Evolutionary conservation across 495 filamentous ascomycete species (phyloP).

Genomic region (Jackrogersella minutella): DNA sequence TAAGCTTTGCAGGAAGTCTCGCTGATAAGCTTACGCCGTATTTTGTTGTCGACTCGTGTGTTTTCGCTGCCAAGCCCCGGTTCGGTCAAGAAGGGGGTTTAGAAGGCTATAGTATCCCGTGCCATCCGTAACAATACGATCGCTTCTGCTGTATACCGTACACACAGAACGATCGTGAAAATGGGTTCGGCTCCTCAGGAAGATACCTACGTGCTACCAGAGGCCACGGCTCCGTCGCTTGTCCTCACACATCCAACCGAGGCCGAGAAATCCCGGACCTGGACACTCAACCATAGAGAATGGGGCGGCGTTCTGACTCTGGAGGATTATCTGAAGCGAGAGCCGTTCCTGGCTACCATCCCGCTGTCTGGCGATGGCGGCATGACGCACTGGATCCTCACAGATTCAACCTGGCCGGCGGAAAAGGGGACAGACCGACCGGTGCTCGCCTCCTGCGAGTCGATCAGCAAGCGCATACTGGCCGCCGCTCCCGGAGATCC

Average conservation of each 20-base stretch:
- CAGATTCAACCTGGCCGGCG: slow-evolving; percentile 59
- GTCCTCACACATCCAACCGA: slow-evolving; percentile 72
- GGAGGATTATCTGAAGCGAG: slow-evolving; percentile 78
- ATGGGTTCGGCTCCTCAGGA: slow-evolving; percentile 42
- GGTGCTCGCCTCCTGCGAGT: slow-evolving; percentile 84
- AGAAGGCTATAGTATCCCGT: not conserved
- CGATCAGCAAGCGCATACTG: slow-evolving; percentile 77
- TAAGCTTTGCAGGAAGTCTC: slow-evolving; percentile 8
- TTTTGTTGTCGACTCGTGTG: not conserved
- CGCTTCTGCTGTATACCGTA: not conserved
- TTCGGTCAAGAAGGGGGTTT: not conserved
- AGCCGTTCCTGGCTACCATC: slow-evolving; percentile 73
- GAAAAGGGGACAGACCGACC: slow-evolving; percentile 54
- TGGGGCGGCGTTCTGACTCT: slow-evolving; percentile 76
- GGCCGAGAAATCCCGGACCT: slow-evolving; percentile 68
- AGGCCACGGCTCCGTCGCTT: slow-evolving; percentile 66
- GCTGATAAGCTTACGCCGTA: not conserved
- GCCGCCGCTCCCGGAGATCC: slow-evolving; percentile 45
- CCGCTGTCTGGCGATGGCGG: slow-evolving; percentile 74
- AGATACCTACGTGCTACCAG: slow-evolving; percentile 55
- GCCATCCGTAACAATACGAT: not conserved
- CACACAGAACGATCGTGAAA: slow-evolving; percentile 1
- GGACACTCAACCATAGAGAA: slow-evolving; percentile 70
- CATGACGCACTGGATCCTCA: slow-evolving; percentile 86
- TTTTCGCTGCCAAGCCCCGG: not conserved